Percentiles rank a stretch among this genome's conserved stretches.
phyloP scores from a whole-genome alignment of 768 basidiomycete species.

The Kwoniella heveanensis region DNA sequence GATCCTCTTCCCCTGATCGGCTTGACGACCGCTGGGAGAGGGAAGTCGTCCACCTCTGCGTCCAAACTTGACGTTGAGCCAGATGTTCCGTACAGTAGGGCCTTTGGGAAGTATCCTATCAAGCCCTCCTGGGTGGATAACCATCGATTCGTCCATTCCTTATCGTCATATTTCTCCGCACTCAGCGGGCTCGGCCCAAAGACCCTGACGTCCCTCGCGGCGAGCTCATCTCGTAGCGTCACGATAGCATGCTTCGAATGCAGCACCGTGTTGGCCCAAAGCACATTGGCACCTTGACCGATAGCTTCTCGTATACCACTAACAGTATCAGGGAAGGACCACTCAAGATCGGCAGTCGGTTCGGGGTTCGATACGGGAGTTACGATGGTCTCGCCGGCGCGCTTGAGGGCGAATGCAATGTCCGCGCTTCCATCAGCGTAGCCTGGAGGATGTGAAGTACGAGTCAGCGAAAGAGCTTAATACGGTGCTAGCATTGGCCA shows the following conservation, averaged over 20 bases:
- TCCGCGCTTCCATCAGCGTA: constrained; percentile 48
- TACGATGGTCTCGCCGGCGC: constrained; percentile 24
- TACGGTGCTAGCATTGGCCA: no score
- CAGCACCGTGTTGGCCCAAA: constrained; percentile 48
- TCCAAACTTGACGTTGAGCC: background rate
- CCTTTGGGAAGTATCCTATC: constrained; percentile 27
- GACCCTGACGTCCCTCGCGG: constrained; percentile 23
- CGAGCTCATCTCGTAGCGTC: constrained; percentile 22
- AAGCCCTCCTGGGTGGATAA: constrained; percentile 27
- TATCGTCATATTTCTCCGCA: constrained; percentile 48
- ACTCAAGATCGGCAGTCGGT: constrained; percentile 30
- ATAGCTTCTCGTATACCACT: constrained; percentile 39
- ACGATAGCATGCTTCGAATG: constrained; percentile 44
- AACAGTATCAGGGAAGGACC: constrained; percentile 49
- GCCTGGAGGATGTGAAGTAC: constrained; percentile 13
- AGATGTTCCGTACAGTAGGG: constrained; percentile 10
- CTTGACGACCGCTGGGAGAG: constrained; percentile 43
- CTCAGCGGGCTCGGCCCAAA: constrained; percentile 38
- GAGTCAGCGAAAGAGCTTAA: no score
- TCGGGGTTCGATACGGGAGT: constrained; percentile 26
- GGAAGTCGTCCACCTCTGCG: constrained; percentile 9
- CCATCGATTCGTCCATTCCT: constrained; percentile 47
- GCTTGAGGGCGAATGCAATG: constrained; percentile 38
- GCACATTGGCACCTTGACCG: constrained; percentile 36
- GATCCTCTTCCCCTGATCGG: constrained; percentile 51